A percentile compares a stretch with the other conserved stretches of the same genome.
These are phyloP conservation scores for Ceratocystis lukuohia DNA, from an alignment of 2,329 filamentous ascomycete genomes.

Conservation along the genomic window DNA sequence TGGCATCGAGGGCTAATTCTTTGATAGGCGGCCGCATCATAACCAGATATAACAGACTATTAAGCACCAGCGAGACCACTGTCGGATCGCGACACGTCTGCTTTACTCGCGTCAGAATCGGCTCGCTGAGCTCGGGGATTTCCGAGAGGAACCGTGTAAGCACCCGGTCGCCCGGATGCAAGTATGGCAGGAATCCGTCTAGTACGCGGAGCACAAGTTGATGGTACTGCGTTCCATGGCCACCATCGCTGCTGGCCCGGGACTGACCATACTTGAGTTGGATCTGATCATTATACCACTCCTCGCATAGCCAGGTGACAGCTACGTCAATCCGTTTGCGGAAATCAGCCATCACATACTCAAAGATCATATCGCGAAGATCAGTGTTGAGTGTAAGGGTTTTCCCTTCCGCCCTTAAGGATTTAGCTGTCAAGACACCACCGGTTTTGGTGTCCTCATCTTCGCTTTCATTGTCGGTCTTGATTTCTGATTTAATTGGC, in stretches of 20 bases:
- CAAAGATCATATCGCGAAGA: conserved; percentile 69
- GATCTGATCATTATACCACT: conserved; percentile 80
- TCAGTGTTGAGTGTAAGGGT: conserved; percentile 44
- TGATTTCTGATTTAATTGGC: conserved; percentile 17
- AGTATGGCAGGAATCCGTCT: conserved; percentile 76
- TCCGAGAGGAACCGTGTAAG: conserved; percentile 85
- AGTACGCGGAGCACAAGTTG: conserved; percentile 69
- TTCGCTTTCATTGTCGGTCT: background rate
- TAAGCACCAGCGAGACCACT: conserved; percentile 49
- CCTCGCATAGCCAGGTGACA: conserved; percentile 88
- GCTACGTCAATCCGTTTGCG: conserved; percentile 77
- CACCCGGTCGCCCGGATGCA: conserved; percentile 83
- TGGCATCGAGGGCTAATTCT: conserved; percentile 48
- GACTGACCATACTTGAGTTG: background rate
- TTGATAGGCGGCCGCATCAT: conserved; percentile 54
- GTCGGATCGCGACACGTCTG: conserved; percentile 52
- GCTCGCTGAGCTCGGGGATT: conserved; percentile 62
- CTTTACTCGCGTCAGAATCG: conserved; percentile 61
- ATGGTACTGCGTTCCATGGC: conserved; percentile 50
- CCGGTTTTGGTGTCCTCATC: conserved; percentile 20
- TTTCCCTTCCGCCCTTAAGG: background rate
- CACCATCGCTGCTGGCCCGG: background rate
- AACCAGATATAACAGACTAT: conserved; percentile 51
- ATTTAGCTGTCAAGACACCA: conserved; percentile 13
- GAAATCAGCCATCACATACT: conserved; percentile 85